Percentiles rank a stretch among this genome's conserved stretches.
Conservation (phyloP, 2,329 filamentous ascomycete species). For the Calonectria pseudoreteaudii region DNA sequence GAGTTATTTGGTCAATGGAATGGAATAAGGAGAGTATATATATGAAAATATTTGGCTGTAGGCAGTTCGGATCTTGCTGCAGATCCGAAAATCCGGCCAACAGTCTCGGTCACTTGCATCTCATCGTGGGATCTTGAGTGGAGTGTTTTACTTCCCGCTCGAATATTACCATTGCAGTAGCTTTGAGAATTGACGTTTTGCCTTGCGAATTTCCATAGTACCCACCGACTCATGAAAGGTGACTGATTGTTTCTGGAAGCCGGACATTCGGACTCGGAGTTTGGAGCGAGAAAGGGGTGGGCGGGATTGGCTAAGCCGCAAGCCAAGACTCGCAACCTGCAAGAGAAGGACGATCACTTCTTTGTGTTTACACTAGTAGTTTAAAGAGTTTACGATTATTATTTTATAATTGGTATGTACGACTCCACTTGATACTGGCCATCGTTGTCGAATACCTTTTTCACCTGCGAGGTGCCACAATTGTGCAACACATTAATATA, state of each 20-base stretch:
- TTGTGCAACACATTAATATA: background rate
- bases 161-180: background rate
- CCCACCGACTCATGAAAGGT: background rate
- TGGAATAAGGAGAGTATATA: background rate
- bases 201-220: background rate
- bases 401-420: background rate
- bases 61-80: background rate
- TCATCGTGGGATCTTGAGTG: background rate
- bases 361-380: background rate
- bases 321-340: background rate
- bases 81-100: background rate
- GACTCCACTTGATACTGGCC: background rate
- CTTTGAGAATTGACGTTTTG: background rate
- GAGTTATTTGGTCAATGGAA: background rate
- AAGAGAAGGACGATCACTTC: background rate
- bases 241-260: background rate
- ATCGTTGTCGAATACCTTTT: background rate
- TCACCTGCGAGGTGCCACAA: background rate
- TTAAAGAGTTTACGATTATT: background rate
- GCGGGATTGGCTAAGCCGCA: background rate
- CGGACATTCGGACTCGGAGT: background rate
- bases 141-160: background rate
- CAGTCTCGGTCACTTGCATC: background rate
- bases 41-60: background rate
- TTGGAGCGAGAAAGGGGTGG: background rate